A percentile compares a stretch with the other conserved stretches of the same genome.
Evolutionary conservation across 2,329 filamentous ascomycete genomes (phyloP).

Genomic region (Drechslerella dactyloides): DNA sequence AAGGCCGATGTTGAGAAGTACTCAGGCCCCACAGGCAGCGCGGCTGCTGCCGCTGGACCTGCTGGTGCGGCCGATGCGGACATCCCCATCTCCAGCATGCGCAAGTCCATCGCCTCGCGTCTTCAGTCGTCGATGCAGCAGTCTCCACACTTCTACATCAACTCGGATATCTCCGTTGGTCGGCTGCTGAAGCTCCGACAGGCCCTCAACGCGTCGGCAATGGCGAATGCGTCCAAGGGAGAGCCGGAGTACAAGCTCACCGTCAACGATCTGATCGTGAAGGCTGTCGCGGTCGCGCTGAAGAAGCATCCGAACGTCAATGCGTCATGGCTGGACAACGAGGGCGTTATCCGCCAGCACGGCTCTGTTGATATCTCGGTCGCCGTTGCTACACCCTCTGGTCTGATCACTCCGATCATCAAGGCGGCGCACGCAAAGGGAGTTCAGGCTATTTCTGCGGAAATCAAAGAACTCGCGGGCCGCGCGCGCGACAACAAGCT

Average conservation of each 20-base stretch:
- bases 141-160: slow-evolving; percentile 99
- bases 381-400: slow-evolving; percentile 88
- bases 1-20: slow-evolving; percentile 93
- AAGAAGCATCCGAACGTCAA: slow-evolving; percentile 95
- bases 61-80: slow-evolving; percentile 78
- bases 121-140: slow-evolving; percentile 86
- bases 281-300: slow-evolving; percentile 86
- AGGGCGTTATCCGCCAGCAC: slow-evolving; percentile 89
- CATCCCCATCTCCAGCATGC: slow-evolving; percentile 85
- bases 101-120: slow-evolving; percentile 94
- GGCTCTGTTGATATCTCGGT: slow-evolving; percentile 93
- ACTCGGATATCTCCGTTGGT: slow-evolving; percentile 83
- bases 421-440: slow-evolving; percentile 85
- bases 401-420: slow-evolving; percentile 97
- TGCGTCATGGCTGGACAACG: slow-evolving; percentile 84
- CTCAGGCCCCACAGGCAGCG: slow-evolving; percentile 58
- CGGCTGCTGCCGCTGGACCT: slow-evolving; percentile 62
- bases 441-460: slow-evolving; percentile 82
- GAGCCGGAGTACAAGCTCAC: slow-evolving; percentile 86
- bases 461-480: slow-evolving; percentile 97
- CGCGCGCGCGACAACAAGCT: slow-evolving; percentile 95
- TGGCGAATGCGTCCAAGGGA: slow-evolving; percentile 63
- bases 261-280: slow-evolving; percentile 99
- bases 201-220: slow-evolving; percentile 84
- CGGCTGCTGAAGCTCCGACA: slow-evolving; percentile 96